These are phyloP conservation scores for Apiospora pterosperma DNA, from an alignment of 2,329 filamentous ascomycete genomes.

Conservation along the genomic window DNA sequence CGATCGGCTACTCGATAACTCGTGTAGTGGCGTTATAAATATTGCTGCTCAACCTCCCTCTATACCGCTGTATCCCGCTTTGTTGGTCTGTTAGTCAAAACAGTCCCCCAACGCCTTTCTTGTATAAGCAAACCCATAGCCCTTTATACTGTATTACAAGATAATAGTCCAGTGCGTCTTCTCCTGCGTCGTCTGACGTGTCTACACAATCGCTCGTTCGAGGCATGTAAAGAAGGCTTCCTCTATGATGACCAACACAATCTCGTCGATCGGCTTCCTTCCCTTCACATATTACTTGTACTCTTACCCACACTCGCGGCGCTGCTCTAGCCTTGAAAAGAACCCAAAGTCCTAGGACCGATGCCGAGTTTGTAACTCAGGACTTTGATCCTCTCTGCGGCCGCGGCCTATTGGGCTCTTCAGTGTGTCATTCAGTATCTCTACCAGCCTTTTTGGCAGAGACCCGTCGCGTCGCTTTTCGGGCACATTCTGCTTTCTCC, in stretches of 20 bases:
- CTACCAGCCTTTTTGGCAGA: not conserved
- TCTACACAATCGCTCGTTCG: not conserved
- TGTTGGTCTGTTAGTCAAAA: not conserved
- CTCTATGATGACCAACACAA: not conserved
- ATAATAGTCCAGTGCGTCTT: not conserved
- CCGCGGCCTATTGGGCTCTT: not conserved
- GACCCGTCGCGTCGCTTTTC: too few species aligned
- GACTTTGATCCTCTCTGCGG: not conserved
- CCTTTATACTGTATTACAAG: not conserved
- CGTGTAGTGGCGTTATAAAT: not conserved
- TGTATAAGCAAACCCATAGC: not conserved
- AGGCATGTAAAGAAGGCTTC: not conserved
- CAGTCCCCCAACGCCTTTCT: not conserved
- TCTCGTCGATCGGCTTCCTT: not conserved
- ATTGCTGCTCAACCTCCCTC: conserved; percentile 2
- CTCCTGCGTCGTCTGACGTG: not conserved
- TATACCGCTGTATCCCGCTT: conserved; percentile 5
- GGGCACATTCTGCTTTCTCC: not conserved
- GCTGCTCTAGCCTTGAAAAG: not conserved
- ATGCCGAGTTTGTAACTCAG: not conserved
- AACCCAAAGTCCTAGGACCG: not conserved
- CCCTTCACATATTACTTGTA: not conserved
- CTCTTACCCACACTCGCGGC: not conserved
- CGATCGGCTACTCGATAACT: not conserved
- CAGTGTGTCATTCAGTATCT: not conserved